Conservation (phyloP, 257 asterid species). For the Ballota nigra region DNA sequence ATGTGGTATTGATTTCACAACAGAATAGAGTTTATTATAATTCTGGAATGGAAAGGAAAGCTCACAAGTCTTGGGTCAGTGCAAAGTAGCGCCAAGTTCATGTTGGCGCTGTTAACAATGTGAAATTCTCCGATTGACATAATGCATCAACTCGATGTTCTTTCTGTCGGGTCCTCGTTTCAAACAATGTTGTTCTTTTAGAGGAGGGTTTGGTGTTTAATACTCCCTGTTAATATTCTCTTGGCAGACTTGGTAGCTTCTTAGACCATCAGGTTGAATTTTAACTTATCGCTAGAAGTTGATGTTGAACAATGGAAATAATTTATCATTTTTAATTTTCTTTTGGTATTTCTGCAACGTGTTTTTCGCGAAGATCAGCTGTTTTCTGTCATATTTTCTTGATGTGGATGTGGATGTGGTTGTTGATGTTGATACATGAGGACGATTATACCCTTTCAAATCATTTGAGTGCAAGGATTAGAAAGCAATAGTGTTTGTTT, state of each 20-base stretch:
- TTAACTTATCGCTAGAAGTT: constrained; percentile 16
- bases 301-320: constrained; percentile 3
- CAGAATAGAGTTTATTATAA: constrained; percentile 30
- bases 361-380: neutral
- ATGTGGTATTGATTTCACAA: neutral
- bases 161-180: constrained; percentile 12
- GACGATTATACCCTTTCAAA: neutral
- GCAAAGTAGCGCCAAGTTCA: constrained; percentile 18
- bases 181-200: constrained; percentile 8
- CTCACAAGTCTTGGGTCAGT: constrained; percentile 18
- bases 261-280: constrained; percentile 21
- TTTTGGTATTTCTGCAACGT: neutral
- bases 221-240: constrained; percentile 27
- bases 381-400: neutral
- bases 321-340: constrained; percentile 13
- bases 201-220: constrained; percentile 20
- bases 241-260: constrained; percentile 22
- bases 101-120: constrained; percentile 27
- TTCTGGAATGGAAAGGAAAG: constrained; percentile 28
- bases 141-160: constrained; percentile 26
- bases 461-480: constrained; percentile 24
- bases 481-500: neutral
- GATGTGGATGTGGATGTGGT: constrained; percentile 3
- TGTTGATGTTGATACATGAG: neutral
- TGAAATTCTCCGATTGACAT: constrained; percentile 30